phyloP scores from a whole-genome alignment of 345 rosid genomes.

The Populus euphratica region DNA sequence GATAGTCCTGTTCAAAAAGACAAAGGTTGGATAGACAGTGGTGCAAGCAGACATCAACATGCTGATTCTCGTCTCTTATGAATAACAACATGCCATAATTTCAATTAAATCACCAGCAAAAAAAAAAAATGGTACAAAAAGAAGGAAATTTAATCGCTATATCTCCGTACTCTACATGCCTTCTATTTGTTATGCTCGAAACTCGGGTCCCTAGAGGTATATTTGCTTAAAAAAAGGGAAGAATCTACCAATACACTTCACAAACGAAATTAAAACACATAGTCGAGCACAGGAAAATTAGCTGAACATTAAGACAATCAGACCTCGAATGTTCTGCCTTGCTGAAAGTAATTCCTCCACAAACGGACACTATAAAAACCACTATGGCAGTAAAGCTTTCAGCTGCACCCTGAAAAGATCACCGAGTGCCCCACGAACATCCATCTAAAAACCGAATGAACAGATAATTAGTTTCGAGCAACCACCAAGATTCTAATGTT shows the following conservation, averaged over 20 bases:
- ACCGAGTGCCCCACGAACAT: constrained; percentile 82
- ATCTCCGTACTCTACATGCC: neutral
- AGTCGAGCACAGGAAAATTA: neutral
- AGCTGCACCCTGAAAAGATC: constrained; percentile 82
- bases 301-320: neutral
- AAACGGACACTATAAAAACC: constrained; percentile 1
- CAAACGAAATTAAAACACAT: neutral
- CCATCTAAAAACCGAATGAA: constrained; percentile 57
- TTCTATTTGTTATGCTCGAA: constrained; percentile 4
- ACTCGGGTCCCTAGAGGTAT: neutral
- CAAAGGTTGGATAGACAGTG: too few relatives aligned
- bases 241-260: neutral
- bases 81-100: neutral
- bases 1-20: too few relatives aligned
- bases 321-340: constrained; percentile 12
- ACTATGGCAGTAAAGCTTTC: constrained; percentile 67
- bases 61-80: neutral
- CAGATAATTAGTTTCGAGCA: neutral
- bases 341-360: constrained; percentile 22
- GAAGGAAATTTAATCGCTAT: neutral
- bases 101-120: neutral
- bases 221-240: too few relatives aligned
- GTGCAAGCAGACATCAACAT: neutral
- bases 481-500: neutral
- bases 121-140: neutral